Evolutionary conservation across 139 green algal species (phyloP).

Genomic region (Medakamo hakoo): DNA sequence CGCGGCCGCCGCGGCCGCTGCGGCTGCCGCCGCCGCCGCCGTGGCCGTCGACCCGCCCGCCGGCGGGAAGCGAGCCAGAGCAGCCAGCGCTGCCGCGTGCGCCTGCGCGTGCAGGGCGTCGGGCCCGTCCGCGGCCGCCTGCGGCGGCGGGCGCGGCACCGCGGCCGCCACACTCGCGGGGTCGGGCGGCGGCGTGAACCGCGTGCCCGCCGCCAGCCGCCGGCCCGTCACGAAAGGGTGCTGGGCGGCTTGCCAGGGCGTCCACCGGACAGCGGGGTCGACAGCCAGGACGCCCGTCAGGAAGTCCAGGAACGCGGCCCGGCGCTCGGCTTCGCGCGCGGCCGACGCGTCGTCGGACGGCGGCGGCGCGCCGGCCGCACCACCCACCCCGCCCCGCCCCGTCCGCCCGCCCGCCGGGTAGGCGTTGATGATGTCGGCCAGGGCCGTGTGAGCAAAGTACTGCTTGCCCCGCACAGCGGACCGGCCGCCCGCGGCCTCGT

Average conservation of each 20-base stretch:
- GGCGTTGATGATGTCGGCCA: conserved; percentile 66
- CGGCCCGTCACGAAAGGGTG: conserved; percentile 77
- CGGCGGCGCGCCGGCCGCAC: not conserved
- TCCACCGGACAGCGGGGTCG: conserved; percentile 52
- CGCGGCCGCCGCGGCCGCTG: too few species aligned
- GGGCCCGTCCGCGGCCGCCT: not conserved
- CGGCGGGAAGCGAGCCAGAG: not conserved
- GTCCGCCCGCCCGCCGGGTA: too few species aligned
- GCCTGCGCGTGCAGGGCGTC: not conserved
- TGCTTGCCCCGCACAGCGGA: conserved; percentile 51
- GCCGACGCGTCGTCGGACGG: conserved; percentile 29
- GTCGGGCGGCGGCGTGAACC: not conserved
- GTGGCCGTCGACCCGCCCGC: too few species aligned
- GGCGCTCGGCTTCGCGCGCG: conserved; percentile 11
- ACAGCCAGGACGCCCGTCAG: conserved; percentile 43
- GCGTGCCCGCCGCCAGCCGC: not conserved
- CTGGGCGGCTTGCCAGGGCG: conserved; percentile 45
- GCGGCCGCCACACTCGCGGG: too few species aligned
- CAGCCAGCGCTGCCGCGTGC: too few species aligned
- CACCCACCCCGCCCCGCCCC: too few species aligned
- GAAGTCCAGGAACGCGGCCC: conserved; percentile 71
- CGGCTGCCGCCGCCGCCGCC: too few species aligned
- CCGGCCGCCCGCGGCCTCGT: conserved; percentile 30
- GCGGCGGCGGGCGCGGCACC: too few species aligned
- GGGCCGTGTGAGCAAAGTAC: conserved; percentile 66